Percentiles rank a stretch among this genome's conserved stretches.
Evolutionary conservation across 257 asterid species (phyloP).

Genomic region (Oldenlandia corymbosa): DNA sequence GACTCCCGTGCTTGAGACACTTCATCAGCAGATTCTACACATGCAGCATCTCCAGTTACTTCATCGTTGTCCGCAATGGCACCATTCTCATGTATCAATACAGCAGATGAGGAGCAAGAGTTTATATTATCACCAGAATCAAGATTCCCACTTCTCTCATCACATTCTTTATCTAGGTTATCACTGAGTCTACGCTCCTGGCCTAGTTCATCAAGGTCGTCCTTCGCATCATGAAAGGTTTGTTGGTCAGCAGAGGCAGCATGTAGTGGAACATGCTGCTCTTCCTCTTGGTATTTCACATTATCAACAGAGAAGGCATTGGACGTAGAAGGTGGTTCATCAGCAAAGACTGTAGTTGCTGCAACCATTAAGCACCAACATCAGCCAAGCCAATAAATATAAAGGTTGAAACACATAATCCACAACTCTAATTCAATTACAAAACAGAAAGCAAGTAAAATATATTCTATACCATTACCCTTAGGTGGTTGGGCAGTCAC

Average conservation of each 20-base stretch:
- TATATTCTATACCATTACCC: constrained; percentile 29
- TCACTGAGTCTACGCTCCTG: constrained; percentile 17
- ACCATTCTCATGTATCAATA: constrained; percentile 23
- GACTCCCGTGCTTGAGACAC: constrained; percentile 17
- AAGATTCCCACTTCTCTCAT: constrained; percentile 10
- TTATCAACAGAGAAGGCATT: constrained; percentile 15
- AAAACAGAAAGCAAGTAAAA: constrained; percentile 1
- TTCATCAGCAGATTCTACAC: constrained; percentile 19
- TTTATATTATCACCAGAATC: constrained; percentile 15
- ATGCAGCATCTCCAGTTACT: constrained; percentile 20
- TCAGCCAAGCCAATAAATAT: neutral
- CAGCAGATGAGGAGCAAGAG: constrained; percentile 22
- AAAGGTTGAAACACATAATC: neutral
- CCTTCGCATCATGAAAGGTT: constrained; percentile 22
- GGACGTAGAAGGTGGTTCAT: constrained; percentile 1
- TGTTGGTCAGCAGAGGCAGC: constrained; percentile 32
- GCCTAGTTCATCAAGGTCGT: constrained; percentile 14
- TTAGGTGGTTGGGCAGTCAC: constrained; percentile 19
- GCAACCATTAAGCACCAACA: constrained; percentile 4
- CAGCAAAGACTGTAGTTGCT: constrained; percentile 19
- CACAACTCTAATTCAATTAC: constrained; percentile 7
- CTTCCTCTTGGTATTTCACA: constrained; percentile 20
- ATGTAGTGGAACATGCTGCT: constrained; percentile 19
- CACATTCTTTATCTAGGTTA: constrained; percentile 12
- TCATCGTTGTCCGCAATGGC: constrained; percentile 16